Evolutionary conservation across 2,329 filamentous ascomycete genomes (phyloP).

Genomic region (Neopestalotiopsis sp.): DNA sequence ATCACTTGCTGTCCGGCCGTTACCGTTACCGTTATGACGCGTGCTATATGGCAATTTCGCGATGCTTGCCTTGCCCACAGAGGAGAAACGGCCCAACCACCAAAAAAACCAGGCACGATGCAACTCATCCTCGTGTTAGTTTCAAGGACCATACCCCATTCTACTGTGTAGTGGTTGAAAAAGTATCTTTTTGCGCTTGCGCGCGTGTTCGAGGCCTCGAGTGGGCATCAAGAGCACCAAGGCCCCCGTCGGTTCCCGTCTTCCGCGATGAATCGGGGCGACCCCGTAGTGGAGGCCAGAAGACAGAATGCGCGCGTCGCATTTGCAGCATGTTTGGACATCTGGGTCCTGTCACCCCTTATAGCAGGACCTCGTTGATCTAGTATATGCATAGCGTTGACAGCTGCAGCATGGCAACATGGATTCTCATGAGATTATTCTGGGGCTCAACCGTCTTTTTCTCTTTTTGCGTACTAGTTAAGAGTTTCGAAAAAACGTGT

Average conservation of each 20-base stretch:
- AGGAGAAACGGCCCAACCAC: background rate
- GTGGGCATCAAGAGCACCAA: background rate
- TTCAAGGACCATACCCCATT: background rate
- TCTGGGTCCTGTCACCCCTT: background rate
- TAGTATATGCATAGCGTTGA: constrained; percentile 10
- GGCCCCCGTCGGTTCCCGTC: constrained; percentile 9
- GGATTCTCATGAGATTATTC: constrained; percentile 1
- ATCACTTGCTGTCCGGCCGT: background rate
- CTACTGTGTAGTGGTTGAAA: background rate
- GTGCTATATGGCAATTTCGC: constrained; percentile 7
- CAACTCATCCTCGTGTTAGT: constrained; percentile 1
- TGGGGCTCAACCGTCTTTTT: background rate
- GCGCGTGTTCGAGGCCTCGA: background rate
- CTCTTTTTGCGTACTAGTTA: background rate
- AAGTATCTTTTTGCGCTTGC: background rate
- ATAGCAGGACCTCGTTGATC: background rate
- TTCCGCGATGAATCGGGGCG: background rate
- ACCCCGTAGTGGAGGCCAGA: background rate
- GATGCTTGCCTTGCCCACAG: constrained; percentile 5
- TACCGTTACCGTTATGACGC: background rate
- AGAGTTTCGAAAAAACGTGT: constrained; percentile 1
- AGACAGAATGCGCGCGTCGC: background rate
- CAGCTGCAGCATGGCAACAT: constrained; percentile 13
- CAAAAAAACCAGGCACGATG: background rate
- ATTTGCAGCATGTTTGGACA: background rate